Base-by-base conservation (phyloP, 306 rosid species). In the Luffa acutangula region DNA sequence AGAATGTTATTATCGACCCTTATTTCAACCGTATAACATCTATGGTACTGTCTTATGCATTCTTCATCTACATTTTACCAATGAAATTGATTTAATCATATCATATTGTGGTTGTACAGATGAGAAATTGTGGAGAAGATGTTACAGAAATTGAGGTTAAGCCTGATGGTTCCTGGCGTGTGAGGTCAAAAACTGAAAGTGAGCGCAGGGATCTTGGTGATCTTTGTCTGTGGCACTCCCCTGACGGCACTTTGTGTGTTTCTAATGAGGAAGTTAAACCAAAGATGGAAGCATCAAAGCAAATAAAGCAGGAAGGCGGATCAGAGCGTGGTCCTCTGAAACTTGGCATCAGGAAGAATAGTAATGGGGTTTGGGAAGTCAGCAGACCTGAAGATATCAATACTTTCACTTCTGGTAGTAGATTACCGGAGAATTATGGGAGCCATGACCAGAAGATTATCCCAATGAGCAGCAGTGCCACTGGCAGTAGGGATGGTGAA, bases 131-230 rank as follows among this genome's bases (percentile, higher is more conserved):
- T 85, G 99, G 91, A 36, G 99, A 96, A 49, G 99, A 96, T 84
- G 88, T 89, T 60, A 69, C 92, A 43, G 99, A 96, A 86, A 85
- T 96, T 72, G 99, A 96, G 84, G 96, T 93, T 82, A 91, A 90
- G 82, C 99, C 97, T 85, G 99, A 96, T 82, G 97, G 99, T 80
- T 89, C 86, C 83, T 96, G 99, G 99, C 94, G 99, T 80, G 98
- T 84, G 39, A 93, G 90, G 87, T 78, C 89, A 80, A 96, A 89
- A 87, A 91, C 79, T 84, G 99, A 93, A 86, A 86, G 82, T 85
- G 99, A 93, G 80, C 87, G 86, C 63, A 85, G 89, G 43, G 97
- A 91, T 45, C 88, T 92, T 14, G 94, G 97, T 56, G 88, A 81
- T 77, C 91, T 96, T 84, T 84, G 88, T 62, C 82, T 80, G 58